phyloP scores from a whole-genome alignment of 441 rosid genomes.

The Macaranga tanarius region DNA sequence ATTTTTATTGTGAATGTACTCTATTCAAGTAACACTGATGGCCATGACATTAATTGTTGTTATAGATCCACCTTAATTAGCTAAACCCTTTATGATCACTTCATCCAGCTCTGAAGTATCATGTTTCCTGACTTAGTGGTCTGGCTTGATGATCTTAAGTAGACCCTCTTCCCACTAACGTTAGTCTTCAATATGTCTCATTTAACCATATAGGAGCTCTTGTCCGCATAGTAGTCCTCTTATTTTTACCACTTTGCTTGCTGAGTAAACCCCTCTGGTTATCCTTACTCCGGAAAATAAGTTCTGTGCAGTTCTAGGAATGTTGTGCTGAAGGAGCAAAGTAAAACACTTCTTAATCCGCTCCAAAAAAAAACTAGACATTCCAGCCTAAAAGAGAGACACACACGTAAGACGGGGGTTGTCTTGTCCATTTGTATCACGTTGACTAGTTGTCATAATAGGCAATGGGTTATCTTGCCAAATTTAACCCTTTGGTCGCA shows the following conservation, averaged over 20 bases:
- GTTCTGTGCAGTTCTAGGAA: not conserved
- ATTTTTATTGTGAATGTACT: not conserved
- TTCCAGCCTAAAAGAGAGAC: not conserved
- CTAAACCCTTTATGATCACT: not conserved
- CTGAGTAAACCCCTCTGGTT: not conserved
- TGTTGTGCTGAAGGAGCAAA: not conserved
- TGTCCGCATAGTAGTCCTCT: not conserved
- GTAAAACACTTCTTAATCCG: not conserved
- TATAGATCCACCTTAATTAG: not conserved
- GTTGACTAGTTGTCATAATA: not conserved
- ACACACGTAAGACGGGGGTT: not conserved
- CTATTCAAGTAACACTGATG: not conserved
- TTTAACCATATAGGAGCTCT: not conserved
- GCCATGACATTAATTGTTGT: not conserved
- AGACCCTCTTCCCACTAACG: not conserved
- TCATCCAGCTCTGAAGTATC: not conserved
- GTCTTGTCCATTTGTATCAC: not conserved
- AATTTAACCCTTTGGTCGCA: not conserved
- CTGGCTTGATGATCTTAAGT: not conserved
- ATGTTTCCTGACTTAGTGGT: not conserved
- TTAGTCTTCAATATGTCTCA: not conserved
- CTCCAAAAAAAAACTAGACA: not conserved
- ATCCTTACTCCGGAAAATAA: not conserved
- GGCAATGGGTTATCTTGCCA: not conserved
- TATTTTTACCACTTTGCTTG: not conserved